Conservation (phyloP, 441 rosid genomes). For the Rhodomyrtus psidioides region DNA sequence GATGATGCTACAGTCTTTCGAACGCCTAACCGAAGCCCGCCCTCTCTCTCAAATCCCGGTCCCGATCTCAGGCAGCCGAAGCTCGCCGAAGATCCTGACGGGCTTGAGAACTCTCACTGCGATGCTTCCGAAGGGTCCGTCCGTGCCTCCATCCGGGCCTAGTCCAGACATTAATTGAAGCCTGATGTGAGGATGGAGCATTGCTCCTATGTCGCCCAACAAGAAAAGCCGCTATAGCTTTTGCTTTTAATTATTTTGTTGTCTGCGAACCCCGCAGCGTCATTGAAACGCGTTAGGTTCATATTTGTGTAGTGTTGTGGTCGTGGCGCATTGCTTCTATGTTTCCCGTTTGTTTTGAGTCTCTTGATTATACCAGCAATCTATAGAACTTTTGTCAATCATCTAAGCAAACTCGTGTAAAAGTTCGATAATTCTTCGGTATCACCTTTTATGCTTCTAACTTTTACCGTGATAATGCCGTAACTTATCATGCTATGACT, state of each 20-base stretch:
- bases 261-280: background rate
- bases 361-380: background rate
- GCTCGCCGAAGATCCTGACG: background rate
- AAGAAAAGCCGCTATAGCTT: background rate
- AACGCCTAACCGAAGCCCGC: slow-evolving; percentile 12
- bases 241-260: background rate
- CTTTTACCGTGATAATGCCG: background rate
- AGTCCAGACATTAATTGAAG: slow-evolving; percentile 27
- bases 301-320: background rate
- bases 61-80: background rate
- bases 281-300: background rate
- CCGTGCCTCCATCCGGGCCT: slow-evolving; percentile 50
- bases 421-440: background rate
- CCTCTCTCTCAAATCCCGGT: slow-evolving; percentile 1
- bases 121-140: slow-evolving; percentile 40
- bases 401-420: background rate
- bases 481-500: background rate
- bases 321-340: too few species aligned
- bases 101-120: slow-evolving; percentile 6
- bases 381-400: background rate
- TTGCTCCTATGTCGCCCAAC: background rate
- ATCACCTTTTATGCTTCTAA: background rate
- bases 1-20: background rate
- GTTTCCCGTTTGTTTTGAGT: background rate
- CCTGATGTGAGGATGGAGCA: background rate